phyloP scores from a whole-genome alignment of 441 rosid species.

The Erysimum cheiri region DNA sequence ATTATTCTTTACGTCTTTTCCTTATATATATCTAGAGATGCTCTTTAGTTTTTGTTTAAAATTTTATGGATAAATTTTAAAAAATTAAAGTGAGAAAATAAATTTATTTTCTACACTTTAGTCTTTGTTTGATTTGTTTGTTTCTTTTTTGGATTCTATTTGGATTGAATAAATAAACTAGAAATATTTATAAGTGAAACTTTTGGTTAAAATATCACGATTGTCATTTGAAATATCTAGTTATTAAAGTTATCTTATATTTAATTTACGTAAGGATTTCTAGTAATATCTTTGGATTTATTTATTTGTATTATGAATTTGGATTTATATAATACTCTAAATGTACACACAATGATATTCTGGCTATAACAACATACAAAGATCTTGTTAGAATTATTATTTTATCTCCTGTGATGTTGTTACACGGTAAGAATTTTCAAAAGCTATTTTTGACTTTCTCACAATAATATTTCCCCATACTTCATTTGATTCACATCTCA shows the following conservation, averaged over 20 bases:
- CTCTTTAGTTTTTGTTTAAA: neutral
- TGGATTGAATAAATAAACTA: neutral
- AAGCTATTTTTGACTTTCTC: constrained; percentile 27
- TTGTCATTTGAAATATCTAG: neutral
- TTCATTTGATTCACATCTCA: constrained; percentile 22
- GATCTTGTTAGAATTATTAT: neutral
- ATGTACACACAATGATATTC: neutral
- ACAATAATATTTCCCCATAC: neutral
- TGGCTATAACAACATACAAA: neutral
- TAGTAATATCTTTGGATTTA: neutral
- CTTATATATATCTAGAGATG: neutral
- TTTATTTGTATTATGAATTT: constrained; percentile 6
- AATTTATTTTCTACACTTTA: neutral
- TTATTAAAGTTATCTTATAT: neutral
- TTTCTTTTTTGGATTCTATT: neutral
- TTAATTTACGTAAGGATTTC: neutral
- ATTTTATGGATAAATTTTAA: neutral
- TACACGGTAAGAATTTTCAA: constrained; percentile 26
- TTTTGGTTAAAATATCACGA: constrained; percentile 2
- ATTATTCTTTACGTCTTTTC: neutral
- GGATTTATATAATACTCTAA: neutral
- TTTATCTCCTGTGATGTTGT: neutral
- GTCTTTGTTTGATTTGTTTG: constrained; percentile 5
- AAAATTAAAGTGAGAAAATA: neutral
- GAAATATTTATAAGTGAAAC: neutral